A percentile compares a stretch with the other conserved stretches of the same genome.
phyloP scores from a whole-genome alignment of 495 filamentous ascomycete species.

The Trichoderma gamsii region DNA sequence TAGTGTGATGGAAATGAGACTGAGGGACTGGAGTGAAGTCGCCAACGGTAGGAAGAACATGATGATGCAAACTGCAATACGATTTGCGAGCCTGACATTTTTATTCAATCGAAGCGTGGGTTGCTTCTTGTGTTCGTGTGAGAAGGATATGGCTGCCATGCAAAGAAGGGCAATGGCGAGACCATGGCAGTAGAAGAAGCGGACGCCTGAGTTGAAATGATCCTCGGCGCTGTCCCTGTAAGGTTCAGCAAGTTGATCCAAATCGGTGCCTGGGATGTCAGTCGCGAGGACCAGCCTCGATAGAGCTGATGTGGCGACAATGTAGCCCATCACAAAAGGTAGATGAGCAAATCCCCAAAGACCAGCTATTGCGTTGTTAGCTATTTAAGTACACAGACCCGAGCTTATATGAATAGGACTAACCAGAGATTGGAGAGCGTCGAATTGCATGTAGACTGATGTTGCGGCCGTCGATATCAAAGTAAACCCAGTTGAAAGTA shows the following conservation, averaged over 20 bases:
- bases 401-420: conserved; percentile 13
- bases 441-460: conserved; percentile 53
- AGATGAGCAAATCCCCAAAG: conserved; percentile 35
- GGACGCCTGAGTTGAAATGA: conserved; percentile 40
- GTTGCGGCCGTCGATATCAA: conserved; percentile 53
- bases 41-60: conserved; percentile 45
- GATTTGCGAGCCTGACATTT: conserved; percentile 37
- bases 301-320: conserved; percentile 47
- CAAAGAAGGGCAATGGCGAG: conserved; percentile 44
- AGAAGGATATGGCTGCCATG: conserved; percentile 33
- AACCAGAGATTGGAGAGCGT: conserved; percentile 36
- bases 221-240: conserved; percentile 38
- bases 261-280: conserved; percentile 39
- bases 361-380: conserved; percentile 18
- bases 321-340: conserved; percentile 53
- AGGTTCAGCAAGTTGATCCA: conserved; percentile 38
- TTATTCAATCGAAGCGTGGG: conserved; percentile 41
- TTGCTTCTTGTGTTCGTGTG: conserved; percentile 29
- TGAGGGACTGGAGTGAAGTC: conserved; percentile 38
- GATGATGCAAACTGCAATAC: conserved; percentile 41
- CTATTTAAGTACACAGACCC: conserved; percentile 23
- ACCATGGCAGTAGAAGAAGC: conserved; percentile 55
- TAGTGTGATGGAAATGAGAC: conserved; percentile 44
- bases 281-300: conserved; percentile 48
- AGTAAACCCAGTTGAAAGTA: conserved; percentile 59